Evolutionary conservation across 2,329 filamentous ascomycete genomes (phyloP), one percentile per base, ranked within the genome.

Genomic region (Phoma sp.): DNA sequence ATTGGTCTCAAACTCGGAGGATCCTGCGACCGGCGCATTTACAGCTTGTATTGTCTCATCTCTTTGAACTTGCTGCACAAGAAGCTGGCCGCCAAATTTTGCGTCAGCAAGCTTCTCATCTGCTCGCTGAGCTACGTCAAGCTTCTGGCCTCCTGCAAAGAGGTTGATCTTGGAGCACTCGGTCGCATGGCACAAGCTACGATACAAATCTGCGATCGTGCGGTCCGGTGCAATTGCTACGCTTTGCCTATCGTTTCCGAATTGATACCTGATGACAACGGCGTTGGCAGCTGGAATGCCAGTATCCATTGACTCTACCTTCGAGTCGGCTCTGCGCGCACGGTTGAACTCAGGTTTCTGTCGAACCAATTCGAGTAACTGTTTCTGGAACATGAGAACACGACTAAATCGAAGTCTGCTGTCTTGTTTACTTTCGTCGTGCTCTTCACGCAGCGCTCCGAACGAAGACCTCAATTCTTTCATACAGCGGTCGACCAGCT

Each of bases 151-250:
- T 14, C 83, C 83, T 59, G 86, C 87, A 69, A 92, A 93, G 1
- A 91, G 79, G 3, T 85, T 87, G 64, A 92, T 90, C 64, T 89
- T 91, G 5, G 87, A 84, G 67, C 93, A 95, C 0, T 90, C 89
- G 0, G 90, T 93, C 14, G 83, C 83, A 55, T 87, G 81, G 26
- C 84, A 82, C 33, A 96, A 74, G 52, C 82, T 86, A 15, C 87
- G 85, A 25, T 90, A 80, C 5, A 96, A 77, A 34, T 90, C 87
- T 1, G 84, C 83, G 6, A 85, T 83, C 0, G 89, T 95, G 52
- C 93, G 91, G 21, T 84, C 81, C 37, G 83, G 82, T 1, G 90
- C 90, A 61, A 95, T 87, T 23, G 78, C 78, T 25, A 95, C 75
- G 1, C 80, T 78, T 62, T 82, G 81, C 21, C 92, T 81, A 11